These are phyloP conservation scores for Plasmodium sp. DNA, from an alignment of 169 alveolate genomes.

Conservation along the genomic window DNA sequence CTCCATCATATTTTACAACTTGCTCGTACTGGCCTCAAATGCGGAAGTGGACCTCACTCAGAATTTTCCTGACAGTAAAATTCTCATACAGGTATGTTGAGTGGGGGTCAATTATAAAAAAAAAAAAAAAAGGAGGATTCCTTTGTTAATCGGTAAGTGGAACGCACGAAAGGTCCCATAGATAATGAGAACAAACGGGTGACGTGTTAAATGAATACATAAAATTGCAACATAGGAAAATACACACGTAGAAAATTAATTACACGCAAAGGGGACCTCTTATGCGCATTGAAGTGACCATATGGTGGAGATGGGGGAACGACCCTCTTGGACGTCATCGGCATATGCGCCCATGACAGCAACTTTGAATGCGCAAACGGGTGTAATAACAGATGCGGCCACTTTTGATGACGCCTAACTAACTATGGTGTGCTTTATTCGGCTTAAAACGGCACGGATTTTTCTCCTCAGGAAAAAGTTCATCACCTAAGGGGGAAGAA, in stretches of 20 bases:
- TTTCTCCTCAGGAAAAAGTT: background rate
- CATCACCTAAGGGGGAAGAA: constrained; percentile 31
- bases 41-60: constrained; percentile 54
- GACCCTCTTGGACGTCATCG: background rate
- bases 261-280: background rate
- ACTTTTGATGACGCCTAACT: background rate
- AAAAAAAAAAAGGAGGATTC: background rate
- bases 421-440: constrained; percentile 6
- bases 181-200: background rate
- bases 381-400: background rate
- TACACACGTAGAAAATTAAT: background rate
- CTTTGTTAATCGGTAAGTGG: background rate
- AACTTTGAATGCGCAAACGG: background rate
- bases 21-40: constrained; percentile 70
- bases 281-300: background rate
- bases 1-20: constrained; percentile 44
- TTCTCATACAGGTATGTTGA: constrained; percentile 33
- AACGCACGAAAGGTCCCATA: background rate
- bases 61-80: constrained; percentile 36
- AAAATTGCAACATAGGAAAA: background rate
- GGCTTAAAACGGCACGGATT: constrained; percentile 5
- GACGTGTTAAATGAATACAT: background rate
- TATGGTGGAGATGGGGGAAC: background rate
- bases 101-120: background rate
- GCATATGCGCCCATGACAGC: background rate